Evolutionary conservation across 768 basidiomycete genomes (phyloP), one percentile per base, ranked within the genome.

Genomic region (Trametes meyenii): DNA sequence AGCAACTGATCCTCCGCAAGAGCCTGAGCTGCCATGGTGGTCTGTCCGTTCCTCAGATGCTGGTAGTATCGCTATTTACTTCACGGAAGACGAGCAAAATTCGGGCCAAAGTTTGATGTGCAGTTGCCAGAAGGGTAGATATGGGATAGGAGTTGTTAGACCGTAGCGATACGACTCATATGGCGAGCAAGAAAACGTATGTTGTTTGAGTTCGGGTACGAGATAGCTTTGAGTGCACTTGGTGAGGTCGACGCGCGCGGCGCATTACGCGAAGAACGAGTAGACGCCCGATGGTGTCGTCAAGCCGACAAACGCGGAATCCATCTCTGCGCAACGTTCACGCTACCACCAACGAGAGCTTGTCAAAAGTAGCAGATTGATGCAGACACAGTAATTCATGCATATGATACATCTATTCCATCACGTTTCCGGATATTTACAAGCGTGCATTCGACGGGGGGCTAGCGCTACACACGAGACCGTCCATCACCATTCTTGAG

Each of bases 1-100:
- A 90, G 76, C 7, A 91, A 78, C 54, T 90, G 87, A 61, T 89
- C 88, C 65, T 87, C 78, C 13, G 83, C 81, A 38, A 81, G 70
- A 54, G 74, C 81, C 62, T 81, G 80, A 55, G 76, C 75, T 4
- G 86, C 78, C 86, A 87, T 87, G 23, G 6, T 5, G 17, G 48
- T n/a, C 46, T n/a, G n/a, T n/a, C n/a, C n/a, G n/a, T n/a, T n/a
- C 39, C 12, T 3, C 4, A 40, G 14, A 40, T 4, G 13, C 14
- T 40, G 4, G 39, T n/a, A 40, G 39, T 40, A 12, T 14, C 39
- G 26, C 26, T 48, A 23, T 10, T 23, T 21, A 24, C 4, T 33
- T 33, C 45, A 48, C 45, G 19, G 10, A 2, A 38, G 17, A n/a
- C 19, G 5, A 3, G 43, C 43, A 8, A 8, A 8, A 33, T 33